Conservation (phyloP, 129 eudicot species). For the Silybum marianum region DNA sequence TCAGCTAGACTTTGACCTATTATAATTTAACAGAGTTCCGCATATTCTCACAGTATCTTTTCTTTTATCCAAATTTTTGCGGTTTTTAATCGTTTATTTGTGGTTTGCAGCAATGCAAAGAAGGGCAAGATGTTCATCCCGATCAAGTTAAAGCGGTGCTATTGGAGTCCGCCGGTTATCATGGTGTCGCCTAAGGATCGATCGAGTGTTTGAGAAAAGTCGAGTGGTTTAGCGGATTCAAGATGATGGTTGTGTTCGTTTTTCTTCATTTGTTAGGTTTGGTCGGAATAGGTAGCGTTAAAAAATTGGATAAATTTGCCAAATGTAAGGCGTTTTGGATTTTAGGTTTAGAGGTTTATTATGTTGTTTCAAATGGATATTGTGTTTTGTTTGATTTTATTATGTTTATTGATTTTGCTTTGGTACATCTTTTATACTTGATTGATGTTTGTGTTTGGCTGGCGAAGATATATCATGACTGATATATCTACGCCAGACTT, state of each 20-base stretch:
- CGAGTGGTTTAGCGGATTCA: constrained; percentile 12
- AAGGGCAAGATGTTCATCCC: constrained; percentile 79
- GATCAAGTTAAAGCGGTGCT: constrained; percentile 85
- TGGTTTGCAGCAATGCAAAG: constrained; percentile 73
- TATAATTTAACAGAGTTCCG: not conserved
- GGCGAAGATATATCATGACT: not conserved
- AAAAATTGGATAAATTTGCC: constrained; percentile 7
- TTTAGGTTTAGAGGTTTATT: not conserved
- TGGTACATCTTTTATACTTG: not conserved
- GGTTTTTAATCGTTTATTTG: not conserved
- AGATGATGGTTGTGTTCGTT: constrained; percentile 9
- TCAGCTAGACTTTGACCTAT: not conserved
- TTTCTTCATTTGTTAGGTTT: not conserved
- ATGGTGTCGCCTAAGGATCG: constrained; percentile 56
- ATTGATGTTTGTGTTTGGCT: not conserved
- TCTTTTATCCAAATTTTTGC: not conserved
- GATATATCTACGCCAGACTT: not conserved
- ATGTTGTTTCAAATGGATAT: constrained; percentile 13
- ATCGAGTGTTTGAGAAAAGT: not conserved
- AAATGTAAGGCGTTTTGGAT: constrained; percentile 14
- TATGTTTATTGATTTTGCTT: not conserved
- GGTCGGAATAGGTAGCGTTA: not conserved
- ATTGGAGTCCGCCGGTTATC: constrained; percentile 79
- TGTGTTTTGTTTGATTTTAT: not conserved
- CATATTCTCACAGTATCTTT: not conserved